Conservation (phyloP, 768 basidiomycete species). For the Phallus indusiatus region DNA sequence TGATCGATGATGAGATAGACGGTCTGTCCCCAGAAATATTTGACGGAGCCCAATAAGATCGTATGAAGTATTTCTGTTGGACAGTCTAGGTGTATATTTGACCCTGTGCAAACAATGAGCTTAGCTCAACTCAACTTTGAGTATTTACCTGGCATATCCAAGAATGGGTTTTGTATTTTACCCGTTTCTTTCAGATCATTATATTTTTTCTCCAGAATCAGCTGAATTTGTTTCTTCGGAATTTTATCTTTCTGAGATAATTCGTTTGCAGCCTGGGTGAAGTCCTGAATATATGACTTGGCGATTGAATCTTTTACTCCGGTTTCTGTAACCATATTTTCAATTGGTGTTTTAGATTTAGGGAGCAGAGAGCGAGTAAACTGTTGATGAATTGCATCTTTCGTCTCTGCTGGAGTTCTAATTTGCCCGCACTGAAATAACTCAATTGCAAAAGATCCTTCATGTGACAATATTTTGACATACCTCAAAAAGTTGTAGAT, state of each 20-base stretch:
- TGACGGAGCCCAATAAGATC: constrained; percentile 6
- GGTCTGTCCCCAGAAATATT: constrained; percentile 14
- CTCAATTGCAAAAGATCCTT: not conserved
- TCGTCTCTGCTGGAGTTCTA: not conserved
- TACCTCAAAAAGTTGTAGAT: constrained; percentile 16
- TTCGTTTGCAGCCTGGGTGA: too few relatives aligned
- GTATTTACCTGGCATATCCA: constrained; percentile 1
- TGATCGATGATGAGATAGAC: constrained; percentile 18
- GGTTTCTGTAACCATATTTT: not conserved
- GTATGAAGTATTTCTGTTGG: constrained; percentile 8
- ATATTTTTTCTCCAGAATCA: not conserved
- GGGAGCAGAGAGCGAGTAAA: not conserved
- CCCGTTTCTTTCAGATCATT: not conserved
- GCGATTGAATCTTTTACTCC: constrained; percentile 2
- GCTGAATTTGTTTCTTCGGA: not conserved
- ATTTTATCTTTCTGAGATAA: not conserved
- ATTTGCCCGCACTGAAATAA: not conserved
- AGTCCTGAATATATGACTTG: too few relatives aligned
- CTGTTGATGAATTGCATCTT: not conserved
- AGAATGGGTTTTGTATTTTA: not conserved
- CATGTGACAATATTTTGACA: not conserved
- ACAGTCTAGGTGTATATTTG: not conserved
- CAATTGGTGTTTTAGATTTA: not conserved
- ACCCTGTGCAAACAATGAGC: not conserved
- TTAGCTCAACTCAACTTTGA: not conserved